Conservation (phyloP, 306 rosid species). For the Malus domestica region DNA sequence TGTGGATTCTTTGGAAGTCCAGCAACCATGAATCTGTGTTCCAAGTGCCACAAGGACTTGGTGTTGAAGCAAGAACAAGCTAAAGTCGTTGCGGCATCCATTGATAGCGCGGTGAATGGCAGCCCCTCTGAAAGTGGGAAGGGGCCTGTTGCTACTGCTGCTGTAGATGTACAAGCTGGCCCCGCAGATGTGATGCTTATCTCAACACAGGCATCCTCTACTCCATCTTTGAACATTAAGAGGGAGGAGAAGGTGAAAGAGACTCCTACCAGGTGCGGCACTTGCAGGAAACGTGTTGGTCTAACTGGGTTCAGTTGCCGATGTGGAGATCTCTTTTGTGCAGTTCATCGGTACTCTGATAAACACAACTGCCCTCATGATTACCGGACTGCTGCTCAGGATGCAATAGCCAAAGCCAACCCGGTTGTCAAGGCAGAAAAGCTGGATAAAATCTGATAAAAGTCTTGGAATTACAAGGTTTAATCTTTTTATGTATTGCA, state of each 20-base stretch:
- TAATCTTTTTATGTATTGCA: neutral
- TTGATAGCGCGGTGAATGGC: slow-evolving; percentile 27
- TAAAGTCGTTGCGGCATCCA: slow-evolving; percentile 32
- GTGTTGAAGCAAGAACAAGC: slow-evolving; percentile 34
- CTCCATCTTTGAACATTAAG: neutral
- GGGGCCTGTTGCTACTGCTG: slow-evolving; percentile 2
- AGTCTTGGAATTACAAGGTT: neutral
- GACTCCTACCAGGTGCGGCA: slow-evolving; percentile 27
- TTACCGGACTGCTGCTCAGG: slow-evolving; percentile 23
- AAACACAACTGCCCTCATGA: slow-evolving; percentile 32
- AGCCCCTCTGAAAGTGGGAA: slow-evolving; percentile 9
- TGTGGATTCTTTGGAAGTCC: slow-evolving; percentile 44
- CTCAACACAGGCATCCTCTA: slow-evolving; percentile 13
- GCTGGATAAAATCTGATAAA: slow-evolving; percentile 30
- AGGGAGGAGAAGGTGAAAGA: slow-evolving; percentile 30
- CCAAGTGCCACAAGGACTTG: slow-evolving; percentile 45
- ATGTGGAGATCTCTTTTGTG: slow-evolving; percentile 35
- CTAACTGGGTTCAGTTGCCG: slow-evolving; percentile 37
- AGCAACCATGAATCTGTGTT: slow-evolving; percentile 46
- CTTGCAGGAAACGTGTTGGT: slow-evolving; percentile 39
- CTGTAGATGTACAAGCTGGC: slow-evolving; percentile 5
- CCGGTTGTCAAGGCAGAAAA: slow-evolving; percentile 38
- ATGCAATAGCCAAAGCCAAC: slow-evolving; percentile 39
- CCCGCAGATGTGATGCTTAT: neutral
- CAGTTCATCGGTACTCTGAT: slow-evolving; percentile 35